Percentiles rank a stretch among this genome's conserved stretches.
phyloP scores from a whole-genome alignment of 2,329 filamentous ascomycete genomes.

The Colletotrichum caudatum region DNA sequence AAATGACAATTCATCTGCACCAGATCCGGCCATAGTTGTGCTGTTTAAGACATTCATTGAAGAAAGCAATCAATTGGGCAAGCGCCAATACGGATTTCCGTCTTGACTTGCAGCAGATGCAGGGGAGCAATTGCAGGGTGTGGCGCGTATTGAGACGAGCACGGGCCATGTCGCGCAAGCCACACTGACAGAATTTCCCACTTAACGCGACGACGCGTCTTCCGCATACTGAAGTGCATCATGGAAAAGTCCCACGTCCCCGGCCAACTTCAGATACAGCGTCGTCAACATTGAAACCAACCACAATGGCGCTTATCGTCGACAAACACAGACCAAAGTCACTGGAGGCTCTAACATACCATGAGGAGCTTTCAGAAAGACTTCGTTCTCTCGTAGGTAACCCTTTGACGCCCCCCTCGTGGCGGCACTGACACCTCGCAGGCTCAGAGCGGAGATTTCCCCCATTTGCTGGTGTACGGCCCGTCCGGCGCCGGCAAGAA shows the following conservation, averaged over 20 bases:
- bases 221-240: conserved; percentile 36
- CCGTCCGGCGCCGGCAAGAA: conserved; percentile 98
- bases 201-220: conserved; percentile 55
- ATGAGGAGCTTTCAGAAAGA: conserved; percentile 87
- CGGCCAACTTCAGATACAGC: conserved; percentile 26
- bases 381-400: conserved; percentile 82
- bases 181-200: conserved; percentile 43
- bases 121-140: background rate
- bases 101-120: conserved; percentile 4
- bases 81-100: background rate
- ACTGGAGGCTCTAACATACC: conserved; percentile 85
- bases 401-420: background rate
- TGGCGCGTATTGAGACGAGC: conserved; percentile 14
- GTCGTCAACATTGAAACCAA: conserved; percentile 36
- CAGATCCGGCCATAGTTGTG: background rate
- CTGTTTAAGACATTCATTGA: background rate
- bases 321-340: conserved; percentile 80
- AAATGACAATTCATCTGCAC: conserved; percentile 1
- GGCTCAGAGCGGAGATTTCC: conserved; percentile 98
- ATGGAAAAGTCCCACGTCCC: conserved; percentile 34
- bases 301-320: conserved; percentile 74
- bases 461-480: conserved; percentile 96
- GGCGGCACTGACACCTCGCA: conserved; percentile 52
- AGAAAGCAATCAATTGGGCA: background rate
- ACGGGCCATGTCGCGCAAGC: conserved; percentile 42